Conservation (phyloP, 2,329 filamentous ascomycete species). For the Aspergillus sp. region DNA sequence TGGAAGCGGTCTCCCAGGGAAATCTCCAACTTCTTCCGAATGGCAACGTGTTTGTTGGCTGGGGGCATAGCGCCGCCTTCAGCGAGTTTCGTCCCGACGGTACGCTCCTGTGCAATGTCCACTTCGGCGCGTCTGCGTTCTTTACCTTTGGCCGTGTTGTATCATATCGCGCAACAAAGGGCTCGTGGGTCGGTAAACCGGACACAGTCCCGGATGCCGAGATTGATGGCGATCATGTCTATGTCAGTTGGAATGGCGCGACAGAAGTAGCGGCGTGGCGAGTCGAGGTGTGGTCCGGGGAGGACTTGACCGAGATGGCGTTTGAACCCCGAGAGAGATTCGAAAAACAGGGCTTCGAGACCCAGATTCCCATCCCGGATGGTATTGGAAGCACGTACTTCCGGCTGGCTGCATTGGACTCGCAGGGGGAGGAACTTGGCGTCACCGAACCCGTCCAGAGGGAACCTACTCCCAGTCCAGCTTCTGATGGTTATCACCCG, state of each 20-base stretch:
- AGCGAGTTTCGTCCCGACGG: conserved; percentile 45
- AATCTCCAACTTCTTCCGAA: conserved; percentile 34
- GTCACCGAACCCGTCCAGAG: conserved; percentile 9
- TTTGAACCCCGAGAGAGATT: conserved; percentile 11
- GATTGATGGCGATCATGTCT: conserved; percentile 22
- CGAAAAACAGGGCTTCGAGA: conserved; percentile 24
- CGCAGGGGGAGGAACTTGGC: conserved; percentile 8
- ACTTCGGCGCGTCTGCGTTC: conserved; percentile 33
- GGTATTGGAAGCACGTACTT: conserved; percentile 7
- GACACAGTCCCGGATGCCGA: conserved; percentile 20
- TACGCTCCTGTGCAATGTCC: conserved; percentile 44
- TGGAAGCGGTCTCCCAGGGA: conserved; percentile 33
- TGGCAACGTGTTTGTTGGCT: conserved; percentile 41
- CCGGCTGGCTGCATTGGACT: conserved; percentile 14
- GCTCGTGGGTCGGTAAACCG: conserved; percentile 44
- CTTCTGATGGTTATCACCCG: not conserved
- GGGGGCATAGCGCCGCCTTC: conserved; percentile 42
- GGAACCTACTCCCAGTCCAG: not conserved
- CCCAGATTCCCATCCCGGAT: conserved; percentile 14
- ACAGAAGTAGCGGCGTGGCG: conserved; percentile 29
- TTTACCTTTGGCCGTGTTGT: conserved; percentile 31
- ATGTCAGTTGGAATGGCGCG: conserved; percentile 40
- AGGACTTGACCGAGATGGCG: conserved; percentile 4
- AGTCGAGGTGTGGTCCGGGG: conserved; percentile 14
- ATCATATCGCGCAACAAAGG: conserved; percentile 48